These are phyloP conservation scores for Ascomycota sp. DNA, from an alignment of 2,329 filamentous ascomycete genomes.

Conservation along the genomic window DNA sequence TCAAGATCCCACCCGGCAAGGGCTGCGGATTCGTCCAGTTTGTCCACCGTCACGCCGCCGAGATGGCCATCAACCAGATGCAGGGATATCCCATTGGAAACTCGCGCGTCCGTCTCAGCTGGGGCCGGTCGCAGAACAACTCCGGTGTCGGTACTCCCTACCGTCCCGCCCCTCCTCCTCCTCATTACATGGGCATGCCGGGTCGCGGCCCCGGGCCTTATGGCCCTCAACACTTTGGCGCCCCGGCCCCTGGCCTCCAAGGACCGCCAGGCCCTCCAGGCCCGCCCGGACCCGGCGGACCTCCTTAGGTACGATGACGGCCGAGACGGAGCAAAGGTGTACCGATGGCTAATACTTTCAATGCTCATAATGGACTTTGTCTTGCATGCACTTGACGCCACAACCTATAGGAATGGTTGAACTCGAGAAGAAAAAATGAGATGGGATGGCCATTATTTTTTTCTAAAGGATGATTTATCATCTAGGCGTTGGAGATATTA, in stretches of 20 bases:
- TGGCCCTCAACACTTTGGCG: constrained; percentile 15
- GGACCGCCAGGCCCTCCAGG: constrained; percentile 17
- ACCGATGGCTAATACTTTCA: background rate
- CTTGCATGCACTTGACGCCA: constrained; percentile 9
- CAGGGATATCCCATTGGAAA: constrained; percentile 98
- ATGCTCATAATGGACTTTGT: constrained; percentile 4
- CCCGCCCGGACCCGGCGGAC: constrained; percentile 15
- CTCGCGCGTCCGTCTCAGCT: constrained; percentile 89
- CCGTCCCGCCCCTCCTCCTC: constrained; percentile 61
- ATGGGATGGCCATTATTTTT: no score
- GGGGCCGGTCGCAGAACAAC: constrained; percentile 98
- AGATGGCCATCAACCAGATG: constrained; percentile 99
- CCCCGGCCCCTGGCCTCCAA: constrained; percentile 16
- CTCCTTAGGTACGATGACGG: constrained; percentile 16
- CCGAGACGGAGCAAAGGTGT: background rate
- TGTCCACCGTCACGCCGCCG: constrained; percentile 91
- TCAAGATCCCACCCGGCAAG: constrained; percentile 98
- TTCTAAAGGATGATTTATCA: no score
- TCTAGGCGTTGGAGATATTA: constrained; percentile 21
- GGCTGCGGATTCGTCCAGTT: constrained; percentile 98
- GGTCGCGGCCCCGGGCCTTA: constrained; percentile 21
- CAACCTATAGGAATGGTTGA: no score
- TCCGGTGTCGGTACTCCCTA: constrained; percentile 95
- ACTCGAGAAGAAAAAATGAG: no score
- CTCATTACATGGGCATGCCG: constrained; percentile 32